A percentile compares a stretch with the other conserved stretches of the same genome.
Conservation (phyloP, 2,329 filamentous ascomycete genomes). For the Macrophomina tecta region DNA sequence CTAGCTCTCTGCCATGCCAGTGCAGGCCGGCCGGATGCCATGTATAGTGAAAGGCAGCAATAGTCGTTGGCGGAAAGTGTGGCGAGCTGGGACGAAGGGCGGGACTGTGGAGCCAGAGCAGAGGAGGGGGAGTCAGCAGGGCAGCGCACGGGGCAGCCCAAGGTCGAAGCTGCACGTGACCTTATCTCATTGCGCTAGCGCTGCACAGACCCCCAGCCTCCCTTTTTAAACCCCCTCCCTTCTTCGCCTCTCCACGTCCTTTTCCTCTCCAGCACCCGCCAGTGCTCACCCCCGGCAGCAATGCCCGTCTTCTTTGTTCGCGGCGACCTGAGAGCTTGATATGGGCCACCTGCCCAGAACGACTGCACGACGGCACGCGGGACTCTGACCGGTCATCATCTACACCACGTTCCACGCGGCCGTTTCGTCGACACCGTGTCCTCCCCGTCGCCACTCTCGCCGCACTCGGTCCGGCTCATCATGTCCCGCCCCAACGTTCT, state of each 20-base stretch:
- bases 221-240: background rate
- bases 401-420: background rate
- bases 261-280: constrained; percentile 4
- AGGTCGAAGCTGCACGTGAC: background rate
- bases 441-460: background rate
- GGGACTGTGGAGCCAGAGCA: no score
- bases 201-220: background rate
- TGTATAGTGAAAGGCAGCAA: no score
- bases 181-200: background rate
- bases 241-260: background rate
- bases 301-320: background rate
- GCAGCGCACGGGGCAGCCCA: constrained; percentile 7
- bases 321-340: background rate
- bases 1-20: background rate
- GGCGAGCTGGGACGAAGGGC: no score
- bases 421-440: background rate
- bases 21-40: background rate
- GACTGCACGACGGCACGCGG: background rate
- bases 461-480: background rate
- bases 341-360: no score
- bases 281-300: constrained; percentile 12
- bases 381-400: background rate
- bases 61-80: no score
- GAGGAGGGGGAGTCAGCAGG: background rate
- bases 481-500: background rate